Evolutionary conservation across 2,329 filamentous ascomycete species (phyloP).

Genomic region (Fusarium pseudocircinatum): DNA sequence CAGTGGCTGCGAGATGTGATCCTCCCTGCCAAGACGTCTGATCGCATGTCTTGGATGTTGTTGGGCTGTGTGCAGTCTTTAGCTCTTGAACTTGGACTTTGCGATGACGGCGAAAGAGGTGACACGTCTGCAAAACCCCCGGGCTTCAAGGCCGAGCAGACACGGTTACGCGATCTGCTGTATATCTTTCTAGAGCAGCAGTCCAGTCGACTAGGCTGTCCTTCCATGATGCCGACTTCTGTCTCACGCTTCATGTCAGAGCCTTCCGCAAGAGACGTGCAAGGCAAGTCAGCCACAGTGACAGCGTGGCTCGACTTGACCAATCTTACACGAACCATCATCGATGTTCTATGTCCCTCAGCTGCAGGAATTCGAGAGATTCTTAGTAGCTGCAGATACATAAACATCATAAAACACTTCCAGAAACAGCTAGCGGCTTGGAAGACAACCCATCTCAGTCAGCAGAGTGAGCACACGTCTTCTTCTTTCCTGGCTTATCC

Average conservation of each 20-base stretch:
- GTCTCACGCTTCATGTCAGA: background rate
- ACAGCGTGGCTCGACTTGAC: constrained; percentile 22
- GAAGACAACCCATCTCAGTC: constrained; percentile 7
- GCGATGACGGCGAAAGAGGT: constrained; percentile 2
- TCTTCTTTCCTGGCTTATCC: accelerated
- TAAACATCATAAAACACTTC: constrained; percentile 27
- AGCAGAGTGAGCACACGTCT: background rate
- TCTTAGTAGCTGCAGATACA: background rate
- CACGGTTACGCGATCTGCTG: constrained; percentile 1
- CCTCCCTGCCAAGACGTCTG: constrained; percentile 60
- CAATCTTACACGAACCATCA: constrained; percentile 13
- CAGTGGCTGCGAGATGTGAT: constrained; percentile 63
- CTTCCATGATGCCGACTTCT: constrained; percentile 9
- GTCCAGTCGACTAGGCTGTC: constrained; percentile 18
- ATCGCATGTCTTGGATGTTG: constrained; percentile 69
- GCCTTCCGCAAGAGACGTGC: background rate
- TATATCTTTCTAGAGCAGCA: constrained; percentile 29
- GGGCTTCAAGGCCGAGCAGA: background rate
- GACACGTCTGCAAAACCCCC: background rate
- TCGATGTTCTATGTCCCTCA: constrained; percentile 53
- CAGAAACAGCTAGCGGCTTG: constrained; percentile 17
- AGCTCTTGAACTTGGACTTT: constrained; percentile 24
- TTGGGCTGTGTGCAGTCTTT: constrained; percentile 51
- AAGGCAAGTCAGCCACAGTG: background rate
- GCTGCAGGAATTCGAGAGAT: constrained; percentile 33